phyloP scores from a whole-genome alignment of 495 filamentous ascomycete genomes.

The Xylaria venustula region DNA sequence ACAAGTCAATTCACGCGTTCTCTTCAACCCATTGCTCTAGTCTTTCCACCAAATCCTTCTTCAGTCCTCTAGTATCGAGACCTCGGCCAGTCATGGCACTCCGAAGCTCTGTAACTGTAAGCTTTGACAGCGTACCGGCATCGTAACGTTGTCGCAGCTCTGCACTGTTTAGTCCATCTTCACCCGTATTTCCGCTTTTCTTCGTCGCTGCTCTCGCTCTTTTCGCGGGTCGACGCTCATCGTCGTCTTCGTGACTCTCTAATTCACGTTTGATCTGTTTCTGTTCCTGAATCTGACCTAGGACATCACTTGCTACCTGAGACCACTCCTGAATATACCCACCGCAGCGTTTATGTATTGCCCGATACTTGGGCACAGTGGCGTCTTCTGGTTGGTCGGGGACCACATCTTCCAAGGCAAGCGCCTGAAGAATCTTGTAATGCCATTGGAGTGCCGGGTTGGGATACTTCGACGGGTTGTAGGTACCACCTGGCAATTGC shows the following conservation, averaged over 20 bases:
- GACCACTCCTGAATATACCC: slow-evolving; percentile 72
- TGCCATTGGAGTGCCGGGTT: slow-evolving; percentile 98
- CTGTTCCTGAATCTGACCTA: slow-evolving; percentile 21
- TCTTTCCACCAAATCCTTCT: slow-evolving; percentile 74
- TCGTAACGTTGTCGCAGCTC: slow-evolving; percentile 59
- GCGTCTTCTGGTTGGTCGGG: slow-evolving; percentile 79
- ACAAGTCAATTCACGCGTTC: slow-evolving; percentile 28
- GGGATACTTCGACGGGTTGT: slow-evolving; percentile 83
- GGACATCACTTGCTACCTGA: slow-evolving; percentile 44
- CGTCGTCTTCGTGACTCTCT: slow-evolving; percentile 31
- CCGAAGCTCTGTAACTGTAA: slow-evolving; percentile 71
- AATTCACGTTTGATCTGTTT: slow-evolving; percentile 44
- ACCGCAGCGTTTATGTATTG: slow-evolving; percentile 83
- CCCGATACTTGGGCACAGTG: slow-evolving; percentile 74
- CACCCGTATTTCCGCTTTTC: slow-evolving; percentile 17
- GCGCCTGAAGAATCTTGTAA: slow-evolving; percentile 88
- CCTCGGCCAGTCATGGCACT: slow-evolving; percentile 63
- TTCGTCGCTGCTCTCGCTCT: slow-evolving; percentile 30
- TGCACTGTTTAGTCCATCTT: slow-evolving; percentile 46
- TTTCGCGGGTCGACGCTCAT: slow-evolving; percentile 40
- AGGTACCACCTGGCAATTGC: slow-evolving; percentile 82
- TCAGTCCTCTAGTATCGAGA: slow-evolving; percentile 64
- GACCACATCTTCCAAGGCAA: slow-evolving; percentile 88
- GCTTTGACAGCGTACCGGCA: slow-evolving; percentile 62
- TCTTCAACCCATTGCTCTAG: slow-evolving; percentile 75